Conservation (phyloP, 2,329 filamentous ascomycete species). For the Nectriaceae sp. region DNA sequence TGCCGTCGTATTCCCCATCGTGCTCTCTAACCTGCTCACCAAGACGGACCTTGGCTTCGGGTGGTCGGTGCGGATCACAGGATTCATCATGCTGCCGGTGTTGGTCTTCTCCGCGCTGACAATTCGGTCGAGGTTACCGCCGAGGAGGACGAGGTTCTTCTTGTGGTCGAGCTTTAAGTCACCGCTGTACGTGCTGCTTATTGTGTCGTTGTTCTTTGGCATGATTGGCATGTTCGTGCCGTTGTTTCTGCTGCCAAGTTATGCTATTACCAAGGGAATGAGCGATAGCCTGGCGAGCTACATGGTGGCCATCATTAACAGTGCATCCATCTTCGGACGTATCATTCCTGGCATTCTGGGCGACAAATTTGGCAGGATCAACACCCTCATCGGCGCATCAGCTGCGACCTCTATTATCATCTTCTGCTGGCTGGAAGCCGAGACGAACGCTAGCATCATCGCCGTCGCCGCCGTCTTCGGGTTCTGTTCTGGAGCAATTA, state of each 20-base stretch:
- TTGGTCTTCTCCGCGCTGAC: slow-evolving; percentile 40
- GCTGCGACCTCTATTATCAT: slow-evolving; percentile 27
- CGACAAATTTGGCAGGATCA: slow-evolving; percentile 58
- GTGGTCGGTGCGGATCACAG: slow-evolving; percentile 55
- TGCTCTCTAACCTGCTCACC: slow-evolving; percentile 34
- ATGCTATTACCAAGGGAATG: slow-evolving; percentile 55
- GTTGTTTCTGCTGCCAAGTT: slow-evolving; percentile 50
- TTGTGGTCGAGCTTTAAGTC: slow-evolving; percentile 35
- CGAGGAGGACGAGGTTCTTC: slow-evolving; percentile 41
- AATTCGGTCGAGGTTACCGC: slow-evolving; percentile 37
- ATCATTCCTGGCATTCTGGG: slow-evolving; percentile 60
- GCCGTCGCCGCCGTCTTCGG: slow-evolving; percentile 41
- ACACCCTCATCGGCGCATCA: slow-evolving; percentile 27
- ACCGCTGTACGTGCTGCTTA: not conserved
- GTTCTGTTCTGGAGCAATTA: slow-evolving; percentile 45
- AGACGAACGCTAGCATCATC: slow-evolving; percentile 34
- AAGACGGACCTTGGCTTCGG: not conserved
- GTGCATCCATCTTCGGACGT: slow-evolving; percentile 59
- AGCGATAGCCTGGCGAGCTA: slow-evolving; percentile 62
- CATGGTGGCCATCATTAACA: slow-evolving; percentile 68
- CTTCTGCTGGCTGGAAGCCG: slow-evolving; percentile 38
- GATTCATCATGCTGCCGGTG: slow-evolving; percentile 50
- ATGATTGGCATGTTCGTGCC: slow-evolving; percentile 35
- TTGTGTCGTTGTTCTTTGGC: slow-evolving; percentile 38
- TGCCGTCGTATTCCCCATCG: slow-evolving; percentile 54